Conservation (phyloP, 148 eudicot species). For the Limonium bicolor region DNA sequence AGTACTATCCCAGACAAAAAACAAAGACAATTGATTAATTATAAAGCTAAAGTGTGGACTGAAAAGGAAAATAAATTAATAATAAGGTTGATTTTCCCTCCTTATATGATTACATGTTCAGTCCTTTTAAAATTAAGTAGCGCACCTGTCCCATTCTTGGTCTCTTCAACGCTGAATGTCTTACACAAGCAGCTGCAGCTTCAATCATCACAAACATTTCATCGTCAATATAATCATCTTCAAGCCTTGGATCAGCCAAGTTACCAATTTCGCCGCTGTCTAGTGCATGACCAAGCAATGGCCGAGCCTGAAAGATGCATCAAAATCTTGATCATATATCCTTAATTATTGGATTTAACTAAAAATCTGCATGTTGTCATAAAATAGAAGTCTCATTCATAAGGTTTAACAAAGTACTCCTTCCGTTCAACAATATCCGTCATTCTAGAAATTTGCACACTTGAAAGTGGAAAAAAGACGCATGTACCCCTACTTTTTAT, state of each 20-base stretch:
- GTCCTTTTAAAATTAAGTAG: background rate
- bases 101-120: no score
- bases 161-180: constrained; percentile 75
- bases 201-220: constrained; percentile 82
- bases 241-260: constrained; percentile 59
- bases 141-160: constrained; percentile 88
- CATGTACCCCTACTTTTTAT: no score
- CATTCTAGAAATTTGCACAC: background rate
- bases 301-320: constrained; percentile 51
- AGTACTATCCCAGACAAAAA: background rate
- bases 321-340: background rate
- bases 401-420: no score
- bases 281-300: constrained; percentile 57
- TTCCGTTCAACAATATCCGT: background rate
- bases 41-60: no score
- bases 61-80: no score
- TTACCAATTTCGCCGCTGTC: constrained; percentile 50
- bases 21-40: background rate
- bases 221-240: constrained; percentile 36
- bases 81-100: no score
- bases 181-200: constrained; percentile 91
- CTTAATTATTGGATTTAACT: background rate
- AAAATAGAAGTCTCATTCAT: background rate
- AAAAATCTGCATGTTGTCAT: background rate
- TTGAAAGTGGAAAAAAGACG: no score